Conservation (phyloP, 345 rosid genomes). For the Citropsis articulata region DNA sequence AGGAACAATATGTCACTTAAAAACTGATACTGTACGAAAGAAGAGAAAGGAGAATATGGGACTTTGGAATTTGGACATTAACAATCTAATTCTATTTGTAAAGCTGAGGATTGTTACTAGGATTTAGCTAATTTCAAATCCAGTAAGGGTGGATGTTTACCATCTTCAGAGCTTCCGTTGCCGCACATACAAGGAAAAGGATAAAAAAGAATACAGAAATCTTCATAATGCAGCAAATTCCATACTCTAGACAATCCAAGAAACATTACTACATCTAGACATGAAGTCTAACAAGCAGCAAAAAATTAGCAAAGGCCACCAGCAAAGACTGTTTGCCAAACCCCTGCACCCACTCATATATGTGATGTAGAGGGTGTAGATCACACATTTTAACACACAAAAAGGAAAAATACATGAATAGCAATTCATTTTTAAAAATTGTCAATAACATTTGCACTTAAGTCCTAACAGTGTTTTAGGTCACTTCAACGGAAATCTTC, state of each 20-base stretch:
- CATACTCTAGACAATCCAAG: background rate
- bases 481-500: background rate
- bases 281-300: background rate
- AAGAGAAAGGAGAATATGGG: background rate
- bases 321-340: background rate
- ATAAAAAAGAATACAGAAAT: background rate
- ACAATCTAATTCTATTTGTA: background rate
- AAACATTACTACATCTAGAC: background rate
- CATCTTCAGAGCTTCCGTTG: background rate
- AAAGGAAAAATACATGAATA: background rate
- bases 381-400: background rate
- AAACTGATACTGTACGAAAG: background rate
- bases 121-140: background rate
- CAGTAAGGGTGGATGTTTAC: background rate
- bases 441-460: background rate
- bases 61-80: background rate
- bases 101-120: background rate
- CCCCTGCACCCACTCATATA: background rate
- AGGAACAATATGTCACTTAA: background rate
- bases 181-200: background rate
- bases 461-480: background rate
- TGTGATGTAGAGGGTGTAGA: background rate
- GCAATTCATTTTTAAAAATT: background rate
- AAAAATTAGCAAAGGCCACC: background rate
- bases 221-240: background rate